Conservation (phyloP, 202 grass and related monocot species). For the Brachypodium distachyon region DNA sequence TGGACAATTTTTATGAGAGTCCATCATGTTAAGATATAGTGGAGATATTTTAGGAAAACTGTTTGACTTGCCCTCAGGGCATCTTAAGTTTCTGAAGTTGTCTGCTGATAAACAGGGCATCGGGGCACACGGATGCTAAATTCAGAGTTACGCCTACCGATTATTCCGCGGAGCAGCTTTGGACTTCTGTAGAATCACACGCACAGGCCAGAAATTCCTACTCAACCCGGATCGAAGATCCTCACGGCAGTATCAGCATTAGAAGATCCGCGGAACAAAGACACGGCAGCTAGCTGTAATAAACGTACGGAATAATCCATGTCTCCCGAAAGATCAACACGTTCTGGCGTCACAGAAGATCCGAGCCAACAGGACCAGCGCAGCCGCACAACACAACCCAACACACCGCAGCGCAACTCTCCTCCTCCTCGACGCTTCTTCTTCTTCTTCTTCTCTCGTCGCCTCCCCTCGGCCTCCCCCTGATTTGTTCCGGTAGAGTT, state of each 20-base stretch:
- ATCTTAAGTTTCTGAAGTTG: no score
- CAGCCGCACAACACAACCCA: not conserved
- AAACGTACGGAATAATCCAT: not conserved
- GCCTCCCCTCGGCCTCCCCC: not conserved
- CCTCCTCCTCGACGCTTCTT: not conserved
- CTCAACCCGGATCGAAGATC: no score
- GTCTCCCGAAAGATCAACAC: not conserved
- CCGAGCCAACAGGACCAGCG: not conserved
- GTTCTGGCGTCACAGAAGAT: not conserved
- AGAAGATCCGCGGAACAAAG: not conserved
- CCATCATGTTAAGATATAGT: no score
- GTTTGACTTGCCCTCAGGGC: no score
- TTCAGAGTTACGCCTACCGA: no score
- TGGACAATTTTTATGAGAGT: no score
- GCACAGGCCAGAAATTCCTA: no score
- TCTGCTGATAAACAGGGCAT: no score
- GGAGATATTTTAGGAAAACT: no score
- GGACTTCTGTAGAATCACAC: no score
- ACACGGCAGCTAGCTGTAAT: not conserved
- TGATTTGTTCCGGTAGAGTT: constrained; percentile 11
- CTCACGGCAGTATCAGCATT: not conserved
- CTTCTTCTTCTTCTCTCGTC: not conserved
- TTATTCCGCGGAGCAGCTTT: no score
- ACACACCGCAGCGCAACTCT: not conserved
- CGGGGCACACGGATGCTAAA: no score